Evolutionary conservation across 2,329 filamentous ascomycete species (phyloP).

Genomic region (Stagonosporopsis chrysanthemi): DNA sequence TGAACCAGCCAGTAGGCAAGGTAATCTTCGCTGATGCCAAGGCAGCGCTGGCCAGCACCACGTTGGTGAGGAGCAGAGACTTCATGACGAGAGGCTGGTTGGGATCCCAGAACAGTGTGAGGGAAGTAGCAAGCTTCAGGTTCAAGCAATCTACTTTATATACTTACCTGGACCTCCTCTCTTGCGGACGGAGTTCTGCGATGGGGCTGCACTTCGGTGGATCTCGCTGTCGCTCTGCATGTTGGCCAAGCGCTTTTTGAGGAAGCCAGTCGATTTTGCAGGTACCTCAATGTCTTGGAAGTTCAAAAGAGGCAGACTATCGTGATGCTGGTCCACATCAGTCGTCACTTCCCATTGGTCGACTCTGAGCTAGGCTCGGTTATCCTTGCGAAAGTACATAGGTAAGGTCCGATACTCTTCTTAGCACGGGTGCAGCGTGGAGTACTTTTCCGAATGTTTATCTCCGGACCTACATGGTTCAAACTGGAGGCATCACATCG

Average conservation of each 20-base stretch:
- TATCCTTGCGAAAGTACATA: background rate
- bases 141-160: background rate
- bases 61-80: slow-evolving; percentile 7
- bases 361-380: background rate
- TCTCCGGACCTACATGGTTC: slow-evolving; percentile 1
- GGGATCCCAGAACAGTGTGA: background rate
- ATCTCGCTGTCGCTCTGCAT: background rate
- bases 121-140: background rate
- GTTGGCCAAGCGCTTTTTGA: slow-evolving; percentile 7
- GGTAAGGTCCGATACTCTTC: background rate
- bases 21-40: slow-evolving; percentile 21
- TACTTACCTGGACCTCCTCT: background rate
- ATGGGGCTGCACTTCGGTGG: background rate
- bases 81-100: slow-evolving; percentile 10
- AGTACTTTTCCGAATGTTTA: slow-evolving; percentile 9
- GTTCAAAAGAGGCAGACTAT: background rate
- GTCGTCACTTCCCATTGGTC: background rate
- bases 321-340: slow-evolving; percentile 4
- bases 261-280: background rate
- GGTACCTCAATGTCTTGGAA: slow-evolving; percentile 6
- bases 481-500: too few relatives aligned
- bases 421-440: background rate
- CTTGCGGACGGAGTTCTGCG: background rate
- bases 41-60: slow-evolving; percentile 17
- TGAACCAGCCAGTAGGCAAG: slow-evolving; percentile 27